Evolutionary conservation across 345 rosid species (phyloP).

Genomic region (Acer negundo): DNA sequence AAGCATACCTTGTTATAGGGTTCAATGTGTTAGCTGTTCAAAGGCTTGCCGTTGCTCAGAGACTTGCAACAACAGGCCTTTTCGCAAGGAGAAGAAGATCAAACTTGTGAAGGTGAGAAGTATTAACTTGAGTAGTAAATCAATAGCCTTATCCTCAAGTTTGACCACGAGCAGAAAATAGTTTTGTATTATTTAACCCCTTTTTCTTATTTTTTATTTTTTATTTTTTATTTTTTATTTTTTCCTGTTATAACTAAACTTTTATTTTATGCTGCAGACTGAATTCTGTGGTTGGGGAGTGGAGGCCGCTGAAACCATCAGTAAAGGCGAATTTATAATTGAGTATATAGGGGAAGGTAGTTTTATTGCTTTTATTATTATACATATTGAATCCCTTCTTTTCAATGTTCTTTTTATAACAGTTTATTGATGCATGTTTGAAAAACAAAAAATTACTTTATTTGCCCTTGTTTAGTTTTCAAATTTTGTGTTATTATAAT

Average conservation of each 20-base stretch:
- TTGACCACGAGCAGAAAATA: neutral
- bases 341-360: constrained; percentile 99
- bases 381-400: constrained; percentile 8
- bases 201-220: neutral
- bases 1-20: constrained; percentile 40
- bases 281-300: constrained; percentile 97
- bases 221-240: too few relatives aligned
- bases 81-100: constrained; percentile 85
- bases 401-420: neutral
- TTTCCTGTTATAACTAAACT: constrained; percentile 12
- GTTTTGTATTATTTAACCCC: constrained; percentile 10
- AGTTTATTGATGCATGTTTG: neutral
- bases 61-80: constrained; percentile 89
- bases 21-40: constrained; percentile 92
- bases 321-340: constrained; percentile 72
- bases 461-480: neutral
- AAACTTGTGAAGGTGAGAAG: constrained; percentile 72
- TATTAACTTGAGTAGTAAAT: neutral
- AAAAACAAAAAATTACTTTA: neutral
- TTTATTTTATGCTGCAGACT: constrained; percentile 55
- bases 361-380: neutral
- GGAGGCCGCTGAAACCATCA: constrained; percentile 78
- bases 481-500: neutral
- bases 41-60: constrained; percentile 80
- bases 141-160: neutral